Percentiles rank a stretch among this genome's conserved stretches.
Conservation (phyloP, 176 grass and related monocot genomes). For the Triticum urartu region DNA sequence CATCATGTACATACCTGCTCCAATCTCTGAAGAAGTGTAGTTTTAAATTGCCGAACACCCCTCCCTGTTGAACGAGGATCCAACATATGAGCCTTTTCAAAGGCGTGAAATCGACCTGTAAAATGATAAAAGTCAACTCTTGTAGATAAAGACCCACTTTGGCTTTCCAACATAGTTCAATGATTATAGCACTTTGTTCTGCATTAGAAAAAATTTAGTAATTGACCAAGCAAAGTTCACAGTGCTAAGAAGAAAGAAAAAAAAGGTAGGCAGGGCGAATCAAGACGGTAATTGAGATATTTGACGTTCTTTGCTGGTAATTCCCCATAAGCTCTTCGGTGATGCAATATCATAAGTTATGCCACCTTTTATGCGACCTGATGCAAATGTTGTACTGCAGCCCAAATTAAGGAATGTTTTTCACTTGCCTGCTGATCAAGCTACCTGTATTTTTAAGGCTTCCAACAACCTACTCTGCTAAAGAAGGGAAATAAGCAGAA, state of each 20-base stretch:
- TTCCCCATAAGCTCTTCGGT: not conserved
- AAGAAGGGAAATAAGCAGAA: not conserved
- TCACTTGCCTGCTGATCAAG: not conserved
- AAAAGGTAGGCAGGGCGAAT: not conserved
- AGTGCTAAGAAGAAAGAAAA: not conserved
- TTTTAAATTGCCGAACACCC: conserved; percentile 91
- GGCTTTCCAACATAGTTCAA: not conserved
- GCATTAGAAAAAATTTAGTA: not conserved
- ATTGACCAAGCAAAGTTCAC: conserved; percentile 11
- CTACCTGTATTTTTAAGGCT: not conserved
- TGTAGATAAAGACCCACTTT: not conserved
- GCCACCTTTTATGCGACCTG: not conserved
- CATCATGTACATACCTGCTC: conserved; percentile 60
- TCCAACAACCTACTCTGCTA: conserved; percentile 4
- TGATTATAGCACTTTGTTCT: not conserved
- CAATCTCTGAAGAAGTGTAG: conserved; percentile 81
- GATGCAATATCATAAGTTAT: not conserved
- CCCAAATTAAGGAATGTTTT: not conserved
- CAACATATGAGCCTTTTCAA: conserved; percentile 81
- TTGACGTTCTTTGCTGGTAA: not conserved
- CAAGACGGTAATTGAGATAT: not conserved
- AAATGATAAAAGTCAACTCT: conserved; percentile 23
- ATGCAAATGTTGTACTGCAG: too few species aligned
- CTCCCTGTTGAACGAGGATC: conserved; percentile 66
- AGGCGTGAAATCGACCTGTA: conserved; percentile 90